Percentiles rank a stretch among this genome's conserved stretches.
Conservation (phyloP, 2,329 filamentous ascomycete species). For the Cladosporium sp. region DNA sequence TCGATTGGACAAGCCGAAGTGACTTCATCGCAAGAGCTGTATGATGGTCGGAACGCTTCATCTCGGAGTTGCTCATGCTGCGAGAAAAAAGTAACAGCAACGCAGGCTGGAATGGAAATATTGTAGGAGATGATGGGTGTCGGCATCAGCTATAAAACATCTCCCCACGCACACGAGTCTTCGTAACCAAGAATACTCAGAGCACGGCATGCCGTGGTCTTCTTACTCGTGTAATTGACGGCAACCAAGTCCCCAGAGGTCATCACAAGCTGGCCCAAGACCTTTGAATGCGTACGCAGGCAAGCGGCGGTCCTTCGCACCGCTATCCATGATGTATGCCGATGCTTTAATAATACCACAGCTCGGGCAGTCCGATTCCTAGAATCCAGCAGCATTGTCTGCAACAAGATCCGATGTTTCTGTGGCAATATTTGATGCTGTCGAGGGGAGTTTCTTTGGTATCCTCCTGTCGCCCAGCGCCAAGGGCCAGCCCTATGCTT, state of each 20-base stretch:
- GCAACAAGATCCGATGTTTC: neutral
- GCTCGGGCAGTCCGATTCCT: neutral
- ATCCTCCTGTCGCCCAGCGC: neutral
- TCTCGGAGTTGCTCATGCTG: neutral
- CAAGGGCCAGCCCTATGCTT: neutral
- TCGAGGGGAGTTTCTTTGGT: too few relatives aligned
- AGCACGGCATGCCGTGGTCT: neutral
- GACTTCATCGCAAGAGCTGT: constrained; percentile 11
- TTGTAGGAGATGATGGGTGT: neutral
- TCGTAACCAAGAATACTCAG: neutral
- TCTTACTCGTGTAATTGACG: neutral
- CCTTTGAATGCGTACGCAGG: neutral
- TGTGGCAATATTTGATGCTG: neutral
- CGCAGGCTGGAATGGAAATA: neutral
- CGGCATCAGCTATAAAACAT: neutral
- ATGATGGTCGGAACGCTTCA: neutral
- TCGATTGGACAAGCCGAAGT: constrained; percentile 3
- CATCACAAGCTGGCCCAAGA: neutral
- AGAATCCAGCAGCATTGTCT: neutral
- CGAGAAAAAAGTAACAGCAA: neutral
- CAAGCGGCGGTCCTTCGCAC: neutral
- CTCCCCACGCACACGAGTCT: neutral
- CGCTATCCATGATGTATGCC: neutral
- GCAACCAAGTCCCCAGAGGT: constrained; percentile 5
- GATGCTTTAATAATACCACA: neutral